A percentile compares a stretch with the other conserved stretches of the same genome.
Conservation (phyloP, 2,329 filamentous ascomycete genomes). For the Fusarium protoensiforme region DNA sequence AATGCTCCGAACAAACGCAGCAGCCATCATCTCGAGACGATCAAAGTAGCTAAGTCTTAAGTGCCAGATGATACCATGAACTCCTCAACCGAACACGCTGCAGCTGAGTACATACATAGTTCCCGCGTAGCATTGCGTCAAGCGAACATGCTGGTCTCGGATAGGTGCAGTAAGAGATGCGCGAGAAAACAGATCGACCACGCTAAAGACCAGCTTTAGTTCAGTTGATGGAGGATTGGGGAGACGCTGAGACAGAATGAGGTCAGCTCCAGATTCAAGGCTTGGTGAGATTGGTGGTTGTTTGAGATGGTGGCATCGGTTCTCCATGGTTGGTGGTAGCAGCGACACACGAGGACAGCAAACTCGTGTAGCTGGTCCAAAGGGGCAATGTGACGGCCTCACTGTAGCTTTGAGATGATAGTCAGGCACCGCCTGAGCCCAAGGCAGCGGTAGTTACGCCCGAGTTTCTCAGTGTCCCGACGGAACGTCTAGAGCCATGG, state of each 20-base stretch:
- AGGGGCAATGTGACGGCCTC: constrained; percentile 15
- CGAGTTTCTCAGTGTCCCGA: background rate
- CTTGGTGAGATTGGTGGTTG: constrained; percentile 17
- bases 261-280: constrained; percentile 32
- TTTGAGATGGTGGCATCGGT: constrained; percentile 18
- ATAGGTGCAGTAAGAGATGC: constrained; percentile 35
- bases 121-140: constrained; percentile 38
- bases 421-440: constrained; percentile 20
- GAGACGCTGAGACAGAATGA: constrained; percentile 32
- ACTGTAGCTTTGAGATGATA: constrained; percentile 9
- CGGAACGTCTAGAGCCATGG: background rate
- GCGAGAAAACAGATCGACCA: constrained; percentile 36
- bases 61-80: constrained; percentile 25
- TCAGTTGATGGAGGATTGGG: constrained; percentile 20
- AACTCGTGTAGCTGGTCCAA: constrained; percentile 25
- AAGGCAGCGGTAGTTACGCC: background rate
- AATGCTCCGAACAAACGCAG: background rate
- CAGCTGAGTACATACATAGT: constrained; percentile 15
- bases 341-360: constrained; percentile 18
- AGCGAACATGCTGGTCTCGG: constrained; percentile 40
- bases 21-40: constrained; percentile 18
- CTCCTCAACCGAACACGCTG: constrained; percentile 15
- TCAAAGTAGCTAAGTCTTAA: background rate
- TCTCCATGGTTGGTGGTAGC: constrained; percentile 17
- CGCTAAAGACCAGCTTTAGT: constrained; percentile 28